phyloP scores from a whole-genome alignment of 2,329 filamentous ascomycete species.

The Talaromyces sp. region DNA sequence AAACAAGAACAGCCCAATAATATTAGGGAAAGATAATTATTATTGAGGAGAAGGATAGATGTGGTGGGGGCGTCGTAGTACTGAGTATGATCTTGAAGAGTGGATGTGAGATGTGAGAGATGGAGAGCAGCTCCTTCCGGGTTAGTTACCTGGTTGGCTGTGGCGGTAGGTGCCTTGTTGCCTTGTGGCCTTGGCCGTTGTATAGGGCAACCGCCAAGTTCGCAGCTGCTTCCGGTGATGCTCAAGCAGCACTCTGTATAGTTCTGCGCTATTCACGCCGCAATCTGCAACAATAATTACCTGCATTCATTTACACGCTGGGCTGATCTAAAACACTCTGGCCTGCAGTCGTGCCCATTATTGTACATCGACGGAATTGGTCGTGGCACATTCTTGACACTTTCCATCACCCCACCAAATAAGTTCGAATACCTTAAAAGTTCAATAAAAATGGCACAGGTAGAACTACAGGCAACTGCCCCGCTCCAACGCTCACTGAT shows the following conservation, averaged over 20 bases:
- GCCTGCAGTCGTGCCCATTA: neutral
- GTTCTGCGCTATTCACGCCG: neutral
- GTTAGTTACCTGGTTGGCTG: slow-evolving; percentile 22
- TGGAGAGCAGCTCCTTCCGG: neutral
- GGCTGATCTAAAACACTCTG: neutral
- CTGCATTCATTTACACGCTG: too few relatives aligned
- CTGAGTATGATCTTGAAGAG: neutral
- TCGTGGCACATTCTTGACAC: neutral
- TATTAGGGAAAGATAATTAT: neutral
- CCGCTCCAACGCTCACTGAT: too few relatives aligned
- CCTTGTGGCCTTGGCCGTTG: slow-evolving; percentile 24
- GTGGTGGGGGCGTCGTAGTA: neutral
- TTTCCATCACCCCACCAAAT: neutral
- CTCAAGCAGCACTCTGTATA: neutral
- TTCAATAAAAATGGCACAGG: slow-evolving; percentile 22
- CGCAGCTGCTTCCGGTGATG: neutral
- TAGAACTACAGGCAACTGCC: slow-evolving; percentile 9
- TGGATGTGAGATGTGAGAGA: neutral
- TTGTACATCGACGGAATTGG: neutral
- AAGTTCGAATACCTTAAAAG: neutral
- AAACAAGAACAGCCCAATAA: slow-evolving; percentile 3
- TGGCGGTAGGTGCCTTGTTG: slow-evolving; percentile 7
- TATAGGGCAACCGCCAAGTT: slow-evolving; percentile 32
- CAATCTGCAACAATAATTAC: neutral
- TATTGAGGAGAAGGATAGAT: neutral